Percentiles rank a stretch among this genome's conserved stretches.
phyloP scores from a whole-genome alignment of 768 basidiomycete genomes.

The Lactarius quietus region DNA sequence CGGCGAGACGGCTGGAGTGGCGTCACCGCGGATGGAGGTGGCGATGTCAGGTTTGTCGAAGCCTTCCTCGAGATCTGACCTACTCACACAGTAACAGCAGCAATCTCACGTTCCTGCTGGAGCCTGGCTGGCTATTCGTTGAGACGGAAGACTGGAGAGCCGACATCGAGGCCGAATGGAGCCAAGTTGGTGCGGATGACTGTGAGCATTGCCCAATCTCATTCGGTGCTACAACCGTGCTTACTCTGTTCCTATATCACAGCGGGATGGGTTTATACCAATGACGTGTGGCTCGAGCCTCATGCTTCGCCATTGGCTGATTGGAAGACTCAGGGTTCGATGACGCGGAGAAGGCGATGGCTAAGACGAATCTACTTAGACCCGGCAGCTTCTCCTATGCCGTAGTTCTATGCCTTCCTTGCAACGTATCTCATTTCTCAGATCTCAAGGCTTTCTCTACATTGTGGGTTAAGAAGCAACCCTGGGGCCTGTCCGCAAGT shows the following conservation, averaged over 20 bases:
- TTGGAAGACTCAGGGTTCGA: conserved; percentile 41
- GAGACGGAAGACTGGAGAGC: conserved; percentile 75
- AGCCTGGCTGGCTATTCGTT: conserved; percentile 69
- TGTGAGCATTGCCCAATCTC: conserved; percentile 28
- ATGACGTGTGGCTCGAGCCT: conserved; percentile 67
- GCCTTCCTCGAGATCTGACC: conserved; percentile 7
- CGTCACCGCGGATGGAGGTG: conserved; percentile 41
- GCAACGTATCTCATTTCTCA: background rate
- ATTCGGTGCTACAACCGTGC: conserved; percentile 17
- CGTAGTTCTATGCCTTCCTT: background rate
- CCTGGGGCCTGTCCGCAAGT: background rate
- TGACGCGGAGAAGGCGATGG: conserved; percentile 72
- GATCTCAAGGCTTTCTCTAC: background rate
- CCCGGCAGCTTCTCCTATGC: background rate
- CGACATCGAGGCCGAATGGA: conserved; percentile 60
- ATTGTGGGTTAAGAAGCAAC: background rate
- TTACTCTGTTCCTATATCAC: conserved; percentile 8
- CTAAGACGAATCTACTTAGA: conserved; percentile 56
- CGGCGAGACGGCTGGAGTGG: conserved; percentile 70
- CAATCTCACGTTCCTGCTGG: conserved; percentile 76
- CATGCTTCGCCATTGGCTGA: conserved; percentile 38
- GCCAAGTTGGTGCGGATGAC: conserved; percentile 37
- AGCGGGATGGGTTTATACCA: conserved; percentile 84
- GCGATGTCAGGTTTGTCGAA: conserved; percentile 59
- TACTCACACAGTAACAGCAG: conserved; percentile 46